Conservation (phyloP, 2,329 filamentous ascomycete species). For the Sporothrix pseudoabietina region DNA sequence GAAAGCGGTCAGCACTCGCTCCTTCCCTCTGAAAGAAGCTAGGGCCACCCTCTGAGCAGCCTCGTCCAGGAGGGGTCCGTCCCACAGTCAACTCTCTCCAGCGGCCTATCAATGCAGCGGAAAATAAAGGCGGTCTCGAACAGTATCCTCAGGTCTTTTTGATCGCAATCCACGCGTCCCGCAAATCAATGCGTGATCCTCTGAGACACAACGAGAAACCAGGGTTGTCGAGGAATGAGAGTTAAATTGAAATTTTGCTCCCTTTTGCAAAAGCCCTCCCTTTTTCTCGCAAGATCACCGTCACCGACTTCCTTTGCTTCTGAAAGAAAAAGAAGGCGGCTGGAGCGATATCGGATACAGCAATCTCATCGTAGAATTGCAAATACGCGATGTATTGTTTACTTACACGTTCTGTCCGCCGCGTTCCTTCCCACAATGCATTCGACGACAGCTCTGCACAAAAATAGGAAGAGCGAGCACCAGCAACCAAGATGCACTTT, state of each 20-base stretch:
- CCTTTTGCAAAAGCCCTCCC: background rate
- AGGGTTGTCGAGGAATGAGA: slow-evolving; percentile 22
- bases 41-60: background rate
- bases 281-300: background rate
- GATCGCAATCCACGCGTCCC: slow-evolving; percentile 22
- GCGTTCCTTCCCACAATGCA: slow-evolving; percentile 8
- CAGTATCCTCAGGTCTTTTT: background rate
- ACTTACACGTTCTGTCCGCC: background rate
- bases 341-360: slow-evolving; percentile 17
- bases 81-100: background rate
- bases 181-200: slow-evolving; percentile 19
- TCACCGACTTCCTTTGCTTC: background rate
- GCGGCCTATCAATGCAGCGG: background rate
- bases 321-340: background rate
- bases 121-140: slow-evolving; percentile 19
- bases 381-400: slow-evolving; percentile 11
- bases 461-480: background rate
- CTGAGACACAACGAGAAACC: slow-evolving; percentile 9
- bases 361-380: background rate
- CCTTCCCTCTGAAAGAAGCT: background rate
- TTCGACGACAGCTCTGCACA: background rate
- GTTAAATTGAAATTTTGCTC: slow-evolving; percentile 7
- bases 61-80: background rate
- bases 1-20: slow-evolving; percentile 25
- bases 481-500: background rate